Percentiles rank a stretch among this genome's conserved stretches.
phyloP scores from a whole-genome alignment of 2,329 filamentous ascomycete species.

The Aphanocladium album region DNA sequence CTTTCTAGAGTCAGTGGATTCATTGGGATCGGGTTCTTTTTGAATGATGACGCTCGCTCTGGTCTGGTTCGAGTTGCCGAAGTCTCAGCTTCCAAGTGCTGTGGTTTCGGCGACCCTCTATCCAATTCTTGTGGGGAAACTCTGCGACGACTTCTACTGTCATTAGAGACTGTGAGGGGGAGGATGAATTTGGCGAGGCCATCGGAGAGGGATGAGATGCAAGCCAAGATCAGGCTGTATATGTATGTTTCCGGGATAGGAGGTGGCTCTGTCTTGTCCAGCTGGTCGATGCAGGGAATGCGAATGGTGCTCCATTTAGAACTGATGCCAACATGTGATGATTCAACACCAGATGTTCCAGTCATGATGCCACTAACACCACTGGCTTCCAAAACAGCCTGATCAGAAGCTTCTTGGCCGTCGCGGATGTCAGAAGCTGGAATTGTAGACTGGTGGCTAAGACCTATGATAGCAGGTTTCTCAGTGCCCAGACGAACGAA shows the following conservation, averaged over 20 bases:
- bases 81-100: constrained; percentile 31
- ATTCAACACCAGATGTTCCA: constrained; percentile 60
- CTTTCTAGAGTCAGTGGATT: constrained; percentile 76
- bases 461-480: constrained; percentile 80
- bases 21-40: constrained; percentile 70
- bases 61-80: constrained; percentile 31
- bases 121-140: constrained; percentile 38
- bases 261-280: constrained; percentile 87
- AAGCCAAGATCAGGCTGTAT: constrained; percentile 82
- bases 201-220: constrained; percentile 85
- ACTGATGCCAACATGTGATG: constrained; percentile 73
- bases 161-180: constrained; percentile 79
- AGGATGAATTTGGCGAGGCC: constrained; percentile 90
- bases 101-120: constrained; percentile 38
- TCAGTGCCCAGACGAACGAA: constrained; percentile 93
- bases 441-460: constrained; percentile 82
- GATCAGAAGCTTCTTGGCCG: constrained; percentile 61
- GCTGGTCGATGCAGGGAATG: constrained; percentile 84
- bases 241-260: constrained; percentile 85
- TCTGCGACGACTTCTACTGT: constrained; percentile 51
- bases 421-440: constrained; percentile 56
- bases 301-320: constrained; percentile 85
- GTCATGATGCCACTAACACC: constrained; percentile 85
- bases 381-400: constrained; percentile 83
- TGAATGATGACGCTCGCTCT: constrained; percentile 62